phyloP scores from a whole-genome alignment of 1,284 basidiomycete species.

The Volvariella volvacea region DNA sequence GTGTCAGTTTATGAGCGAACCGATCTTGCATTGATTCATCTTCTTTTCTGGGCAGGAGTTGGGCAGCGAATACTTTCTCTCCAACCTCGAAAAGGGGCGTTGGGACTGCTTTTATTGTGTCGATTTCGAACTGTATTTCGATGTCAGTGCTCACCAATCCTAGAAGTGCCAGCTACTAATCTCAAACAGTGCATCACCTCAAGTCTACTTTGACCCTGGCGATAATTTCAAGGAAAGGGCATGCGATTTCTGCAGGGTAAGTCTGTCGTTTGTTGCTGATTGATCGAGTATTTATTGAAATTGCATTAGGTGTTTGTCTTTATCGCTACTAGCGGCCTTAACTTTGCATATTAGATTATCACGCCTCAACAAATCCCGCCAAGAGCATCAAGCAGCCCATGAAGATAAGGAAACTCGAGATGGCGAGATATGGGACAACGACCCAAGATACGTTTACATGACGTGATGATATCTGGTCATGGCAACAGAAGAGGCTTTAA shows the following conservation, averaged over 20 bases:
- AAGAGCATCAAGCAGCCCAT: conserved; percentile 14
- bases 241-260: conserved; percentile 45
- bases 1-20: conserved; percentile 10
- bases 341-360: conserved; percentile 34
- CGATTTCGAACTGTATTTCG: conserved; percentile 48
- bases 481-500: not conserved
- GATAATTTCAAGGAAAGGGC: conserved; percentile 44
- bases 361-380: conserved; percentile 26
- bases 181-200: conserved; percentile 41
- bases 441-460: conserved; percentile 40
- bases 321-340: conserved; percentile 33
- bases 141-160: conserved; percentile 29
- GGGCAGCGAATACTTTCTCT: conserved; percentile 50
- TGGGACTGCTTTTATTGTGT: conserved; percentile 52
- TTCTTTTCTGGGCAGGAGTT: conserved; percentile 33
- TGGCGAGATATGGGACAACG: conserved; percentile 37
- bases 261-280: conserved; percentile 9
- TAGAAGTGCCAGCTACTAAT: conserved; percentile 2
- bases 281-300: not conserved
- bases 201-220: conserved; percentile 48
- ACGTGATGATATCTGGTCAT: conserved; percentile 17
- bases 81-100: conserved; percentile 53
- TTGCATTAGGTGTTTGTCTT: conserved; percentile 30
- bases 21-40: not conserved
- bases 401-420: conserved; percentile 21